Base-by-base conservation (phyloP, 805 yeast species). In the Starmerella floricola region DNA sequence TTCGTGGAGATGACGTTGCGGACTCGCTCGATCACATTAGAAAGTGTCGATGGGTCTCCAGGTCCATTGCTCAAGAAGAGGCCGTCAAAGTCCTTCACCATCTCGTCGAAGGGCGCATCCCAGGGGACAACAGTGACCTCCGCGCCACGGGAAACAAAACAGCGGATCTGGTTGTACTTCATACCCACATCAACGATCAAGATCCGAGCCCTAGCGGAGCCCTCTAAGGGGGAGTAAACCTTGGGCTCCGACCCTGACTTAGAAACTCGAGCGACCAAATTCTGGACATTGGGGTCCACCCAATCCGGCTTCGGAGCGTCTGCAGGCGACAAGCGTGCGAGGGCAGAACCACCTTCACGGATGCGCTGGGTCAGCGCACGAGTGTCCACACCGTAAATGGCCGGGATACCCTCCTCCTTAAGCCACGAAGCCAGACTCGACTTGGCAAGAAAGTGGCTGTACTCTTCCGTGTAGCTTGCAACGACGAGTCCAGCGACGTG, bases 51-150 rank as follows among this genome's bases (percentile, higher is more conserved):
- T 44, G 99, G 99, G 67, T 91, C 97, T 74, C 99, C 99, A 23
- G 99, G 99, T 69, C 99, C 99, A 65, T 91, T 91, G 42, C 96
- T 87, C 52, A 88, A 69, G 65, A 91, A 91, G 56, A 91, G 71
- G 69, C 98, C 99, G 62, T 91, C 98, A 61, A 80, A 91, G 49
- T 76, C 71, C 31, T 33, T 33, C n/a, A 44, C 46, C 63, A 85
- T 94, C 38, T 64, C 57, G 48, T 81, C 68, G 62, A 81, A 79
- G 63, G 86, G 94, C 60, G 86, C 78, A 62, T 91, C 79, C 87
- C 88, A 88, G 47, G 98, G 97, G 36, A 91, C 96, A 42, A 91
- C 96, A 60, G 77, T 74, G 53, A 91, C 71, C 66, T 93, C 96
- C 40, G 91, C 95, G 62, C 99, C 98, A 59, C 98, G 79, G 61